phyloP scores from a whole-genome alignment of 2,329 filamentous ascomycete genomes.

The Ascosphaera pollenicola region DNA sequence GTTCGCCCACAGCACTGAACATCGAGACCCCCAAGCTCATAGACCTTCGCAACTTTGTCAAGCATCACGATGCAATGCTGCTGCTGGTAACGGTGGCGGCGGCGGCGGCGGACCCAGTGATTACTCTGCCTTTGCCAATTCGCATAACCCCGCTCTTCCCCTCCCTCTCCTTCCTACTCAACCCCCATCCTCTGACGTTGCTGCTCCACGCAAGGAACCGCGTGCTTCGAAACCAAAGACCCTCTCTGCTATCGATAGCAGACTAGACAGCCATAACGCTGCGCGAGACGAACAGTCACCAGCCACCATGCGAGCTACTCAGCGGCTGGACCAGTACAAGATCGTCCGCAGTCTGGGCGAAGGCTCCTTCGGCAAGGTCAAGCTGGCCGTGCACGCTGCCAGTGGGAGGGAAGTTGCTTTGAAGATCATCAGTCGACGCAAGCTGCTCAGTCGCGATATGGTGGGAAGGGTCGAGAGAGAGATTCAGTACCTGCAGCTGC shows the following conservation, averaged over 20 bases:
- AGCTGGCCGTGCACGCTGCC: slow-evolving; percentile 77
- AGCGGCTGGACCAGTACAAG: slow-evolving; percentile 79
- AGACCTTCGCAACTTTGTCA: slow-evolving; percentile 33
- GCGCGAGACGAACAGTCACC: slow-evolving; percentile 18
- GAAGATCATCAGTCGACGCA: slow-evolving; percentile 93
- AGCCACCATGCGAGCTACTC: slow-evolving; percentile 37
- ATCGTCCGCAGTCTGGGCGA: slow-evolving; percentile 81
- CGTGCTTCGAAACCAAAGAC: slow-evolving; percentile 1
- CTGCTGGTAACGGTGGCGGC: neutral
- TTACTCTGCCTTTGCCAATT: neutral
- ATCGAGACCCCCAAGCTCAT: slow-evolving; percentile 44
- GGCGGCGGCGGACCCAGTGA: neutral
- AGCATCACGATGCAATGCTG: slow-evolving; percentile 8
- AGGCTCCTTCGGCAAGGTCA: slow-evolving; percentile 96
- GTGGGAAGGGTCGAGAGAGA: slow-evolving; percentile 91
- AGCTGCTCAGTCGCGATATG: slow-evolving; percentile 94
- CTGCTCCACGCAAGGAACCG: slow-evolving; percentile 1
- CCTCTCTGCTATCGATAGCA: slow-evolving; percentile 8
- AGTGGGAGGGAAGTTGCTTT: slow-evolving; percentile 90
- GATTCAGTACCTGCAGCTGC: slow-evolving; percentile 89
- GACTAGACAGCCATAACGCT: slow-evolving; percentile 6
- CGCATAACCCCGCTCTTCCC: neutral
- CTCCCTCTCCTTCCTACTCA: neutral
- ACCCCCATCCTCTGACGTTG: neutral
- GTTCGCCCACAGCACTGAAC: slow-evolving; percentile 83